Evolutionary conservation across 768 basidiomycete species (phyloP), one percentile per base, ranked within the genome.

Genomic region (Artomyces pyxidatus): DNA sequence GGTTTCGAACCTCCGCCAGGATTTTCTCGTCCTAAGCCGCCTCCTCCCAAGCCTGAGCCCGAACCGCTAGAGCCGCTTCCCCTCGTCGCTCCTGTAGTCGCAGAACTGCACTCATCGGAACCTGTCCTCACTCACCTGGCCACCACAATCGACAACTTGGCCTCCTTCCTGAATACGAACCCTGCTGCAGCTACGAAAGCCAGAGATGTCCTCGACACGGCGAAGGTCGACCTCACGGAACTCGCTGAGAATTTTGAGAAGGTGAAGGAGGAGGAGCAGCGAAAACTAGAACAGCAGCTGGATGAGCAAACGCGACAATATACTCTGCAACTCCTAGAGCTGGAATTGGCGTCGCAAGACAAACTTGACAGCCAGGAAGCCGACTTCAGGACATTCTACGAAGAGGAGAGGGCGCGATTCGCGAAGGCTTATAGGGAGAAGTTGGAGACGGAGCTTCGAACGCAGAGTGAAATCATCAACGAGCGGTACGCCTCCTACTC

Each of bases 1-100:
- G 95, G 93, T 11, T 90, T 88, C 63, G 93, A 97, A 65, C 90
- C 86, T 9, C 94, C 95, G 28, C 90, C 90, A 21, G 95, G 95
- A 17, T 97, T 81, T 64, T 71, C 75, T 48, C 75, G 81, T 32
- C 81, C 87, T 11, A 78, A 80, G 61, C 65, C 69, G 17, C 53
- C 56, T 23, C 55, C 56, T 11, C 48, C 60, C 6, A 52, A 53
- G 5, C 57, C 60, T n/a, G 47, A 45, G 6, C 58, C 68, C 50
- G 61, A 61, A n/a, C 64, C 67, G 0, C 52, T 48, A n/a, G 59
- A 63, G 4, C 71, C 68, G 1, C 75, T 97, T 9, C 91, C 93
- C 39, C 77, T 89, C 19, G 71, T 97, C 51, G 85, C 88, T 1
- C 91, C 93, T 1, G 76, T 77, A 17, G 80, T 99, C 39, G 74